Conservation (phyloP, 1,284 basidiomycete species). For the Calocybe gambosa region DNA sequence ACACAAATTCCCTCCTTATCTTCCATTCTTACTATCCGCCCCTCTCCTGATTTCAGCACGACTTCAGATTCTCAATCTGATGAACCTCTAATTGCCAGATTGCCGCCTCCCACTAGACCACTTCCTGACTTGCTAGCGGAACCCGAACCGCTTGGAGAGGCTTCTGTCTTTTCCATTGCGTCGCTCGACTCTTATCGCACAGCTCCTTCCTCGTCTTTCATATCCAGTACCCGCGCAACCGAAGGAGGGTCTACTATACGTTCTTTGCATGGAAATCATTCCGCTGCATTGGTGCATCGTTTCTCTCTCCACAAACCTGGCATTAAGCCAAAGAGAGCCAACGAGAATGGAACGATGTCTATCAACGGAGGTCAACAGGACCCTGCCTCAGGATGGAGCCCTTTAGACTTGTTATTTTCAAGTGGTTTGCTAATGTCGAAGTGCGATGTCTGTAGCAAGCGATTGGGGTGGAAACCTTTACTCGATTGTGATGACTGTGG, state of each 20-base stretch:
- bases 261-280: constrained; percentile 34
- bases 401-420: constrained; percentile 72
- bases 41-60: constrained; percentile 30
- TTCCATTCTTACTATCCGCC: constrained; percentile 67
- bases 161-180: constrained; percentile 56
- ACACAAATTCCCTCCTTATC: constrained; percentile 54
- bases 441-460: constrained; percentile 78
- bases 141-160: constrained; percentile 28
- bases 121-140: constrained; percentile 10
- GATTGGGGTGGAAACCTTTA: constrained; percentile 79
- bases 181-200: constrained; percentile 67
- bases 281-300: constrained; percentile 62
- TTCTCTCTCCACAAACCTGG: constrained; percentile 82
- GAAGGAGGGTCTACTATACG: constrained; percentile 66
- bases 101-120: constrained; percentile 9
- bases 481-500: constrained; percentile 89
- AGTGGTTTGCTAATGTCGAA: constrained; percentile 63
- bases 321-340: constrained; percentile 43
- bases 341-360: constrained; percentile 28
- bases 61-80: constrained; percentile 20
- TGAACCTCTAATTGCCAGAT: constrained; percentile 18
- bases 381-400: constrained; percentile 53
- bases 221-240: constrained; percentile 61
- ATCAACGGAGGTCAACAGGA: constrained; percentile 19
- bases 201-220: constrained; percentile 43